These are phyloP conservation scores for Cylindrotheca closterium DNA, from an alignment of 108 stramenopile genomes.

Conservation along the genomic window DNA sequence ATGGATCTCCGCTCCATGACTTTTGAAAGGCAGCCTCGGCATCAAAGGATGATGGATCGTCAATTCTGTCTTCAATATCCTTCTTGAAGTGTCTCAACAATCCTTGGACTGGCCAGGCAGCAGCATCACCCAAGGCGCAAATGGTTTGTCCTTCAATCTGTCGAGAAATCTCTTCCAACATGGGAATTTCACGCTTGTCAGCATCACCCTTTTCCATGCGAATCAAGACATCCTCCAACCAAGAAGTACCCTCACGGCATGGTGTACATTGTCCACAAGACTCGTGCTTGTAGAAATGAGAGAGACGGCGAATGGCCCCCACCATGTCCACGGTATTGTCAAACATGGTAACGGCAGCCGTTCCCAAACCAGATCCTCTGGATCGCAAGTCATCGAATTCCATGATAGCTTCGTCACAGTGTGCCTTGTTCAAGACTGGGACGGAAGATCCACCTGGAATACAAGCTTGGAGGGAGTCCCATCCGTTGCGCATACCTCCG, in stretches of 20 bases:
- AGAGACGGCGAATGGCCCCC: constrained; percentile 97
- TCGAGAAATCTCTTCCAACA: constrained; percentile 99
- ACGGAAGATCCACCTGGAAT: constrained; percentile 99
- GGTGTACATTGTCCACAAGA: constrained; percentile 99
- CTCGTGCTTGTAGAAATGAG: constrained; percentile 99
- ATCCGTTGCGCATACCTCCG: constrained; percentile 98
- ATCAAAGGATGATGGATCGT: constrained; percentile 86
- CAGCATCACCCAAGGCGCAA: constrained; percentile 99
- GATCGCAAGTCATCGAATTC: constrained; percentile 98
- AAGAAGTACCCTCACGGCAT: constrained; percentile 96
- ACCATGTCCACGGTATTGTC: constrained; percentile 99
- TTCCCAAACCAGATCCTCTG: constrained; percentile 95
- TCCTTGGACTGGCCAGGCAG: constrained; percentile 99
- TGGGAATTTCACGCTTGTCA: constrained; percentile 98
- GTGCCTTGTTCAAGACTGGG: constrained; percentile 94
- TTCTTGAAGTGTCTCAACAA: constrained; percentile 96
- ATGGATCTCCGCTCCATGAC: constrained; percentile 93
- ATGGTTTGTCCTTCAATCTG: constrained; percentile 99
- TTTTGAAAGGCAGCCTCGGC: constrained; percentile 94
- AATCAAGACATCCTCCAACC: constrained; percentile 90
- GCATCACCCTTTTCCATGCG: constrained; percentile 98
- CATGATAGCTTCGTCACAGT: constrained; percentile 98
- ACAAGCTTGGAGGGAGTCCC: constrained; percentile 98
- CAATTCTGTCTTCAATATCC: constrained; percentile 97
- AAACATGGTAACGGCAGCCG: constrained; percentile 99